phyloP scores from a whole-genome alignment of 495 filamentous ascomycete genomes.

The Penicillium lagena region DNA sequence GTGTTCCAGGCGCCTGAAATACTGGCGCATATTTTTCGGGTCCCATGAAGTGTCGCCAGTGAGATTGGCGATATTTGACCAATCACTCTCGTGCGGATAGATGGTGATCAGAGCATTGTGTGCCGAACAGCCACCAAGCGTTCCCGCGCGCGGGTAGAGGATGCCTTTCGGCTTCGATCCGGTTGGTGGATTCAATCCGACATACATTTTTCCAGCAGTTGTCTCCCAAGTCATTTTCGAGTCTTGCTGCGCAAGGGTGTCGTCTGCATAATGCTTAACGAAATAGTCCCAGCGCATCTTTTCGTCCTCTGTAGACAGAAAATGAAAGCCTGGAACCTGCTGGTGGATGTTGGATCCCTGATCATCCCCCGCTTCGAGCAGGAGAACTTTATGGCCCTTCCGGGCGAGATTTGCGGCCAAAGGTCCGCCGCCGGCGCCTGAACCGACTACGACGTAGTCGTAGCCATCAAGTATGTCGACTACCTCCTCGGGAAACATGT shows the following conservation, averaged over 20 bases:
- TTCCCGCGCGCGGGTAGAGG: constrained; percentile 33
- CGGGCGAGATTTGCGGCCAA: constrained; percentile 50
- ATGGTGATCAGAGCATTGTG: constrained; percentile 36
- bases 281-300: constrained; percentile 34
- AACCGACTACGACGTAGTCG: constrained; percentile 58
- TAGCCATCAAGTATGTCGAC: constrained; percentile 17
- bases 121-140: constrained; percentile 32
- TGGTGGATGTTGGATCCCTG: constrained; percentile 27
- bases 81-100: constrained; percentile 29
- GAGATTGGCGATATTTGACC: constrained; percentile 29
- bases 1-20: constrained; percentile 11
- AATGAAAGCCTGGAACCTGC: constrained; percentile 25
- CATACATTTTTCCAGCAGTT: constrained; percentile 19
- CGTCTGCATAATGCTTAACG: constrained; percentile 32
- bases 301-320: constrained; percentile 22
- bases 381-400: constrained; percentile 48
- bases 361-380: constrained; percentile 57
- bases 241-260: constrained; percentile 23
- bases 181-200: constrained; percentile 23
- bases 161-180: constrained; percentile 24
- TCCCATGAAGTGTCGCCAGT: constrained; percentile 32
- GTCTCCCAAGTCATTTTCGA: constrained; percentile 30
- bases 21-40: constrained; percentile 26
- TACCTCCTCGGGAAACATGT: too few relatives aligned
- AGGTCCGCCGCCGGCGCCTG: constrained; percentile 56